A percentile compares a stretch with the other conserved stretches of the same genome.
Evolutionary conservation across 2,329 filamentous ascomycete genomes (phyloP).

Genomic region (Ceratocystis destructans): DNA sequence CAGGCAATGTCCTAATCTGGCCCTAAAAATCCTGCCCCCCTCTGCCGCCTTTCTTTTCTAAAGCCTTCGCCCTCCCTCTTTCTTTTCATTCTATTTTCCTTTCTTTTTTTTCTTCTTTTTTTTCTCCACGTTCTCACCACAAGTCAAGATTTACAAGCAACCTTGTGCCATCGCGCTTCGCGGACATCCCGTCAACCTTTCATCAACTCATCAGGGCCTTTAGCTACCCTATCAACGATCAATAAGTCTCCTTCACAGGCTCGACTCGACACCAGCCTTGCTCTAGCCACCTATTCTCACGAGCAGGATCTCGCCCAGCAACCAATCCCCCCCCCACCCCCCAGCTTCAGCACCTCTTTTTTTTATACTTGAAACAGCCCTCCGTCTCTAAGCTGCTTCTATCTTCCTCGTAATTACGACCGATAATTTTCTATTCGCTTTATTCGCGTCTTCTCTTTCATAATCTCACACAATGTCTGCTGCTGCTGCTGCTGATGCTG

Average conservation of each 20-base stretch:
- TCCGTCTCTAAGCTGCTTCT: neutral
- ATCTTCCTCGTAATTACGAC: constrained; percentile 2
- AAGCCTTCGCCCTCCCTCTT: constrained; percentile 21
- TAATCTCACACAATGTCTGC: constrained; percentile 67
- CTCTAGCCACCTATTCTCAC: constrained; percentile 17
- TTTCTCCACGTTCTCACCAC: constrained; percentile 30
- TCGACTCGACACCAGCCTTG: constrained; percentile 17
- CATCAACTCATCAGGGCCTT: constrained; percentile 61
- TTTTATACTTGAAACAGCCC: neutral
- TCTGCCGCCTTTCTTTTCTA: constrained; percentile 4
- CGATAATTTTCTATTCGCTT: constrained; percentile 34
- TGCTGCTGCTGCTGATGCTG: constrained; percentile 27
- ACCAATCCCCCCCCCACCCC: neutral
- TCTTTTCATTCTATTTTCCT: constrained; percentile 22
- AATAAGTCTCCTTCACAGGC: constrained; percentile 18
- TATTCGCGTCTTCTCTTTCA: constrained; percentile 52
- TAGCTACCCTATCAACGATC: constrained; percentile 58
- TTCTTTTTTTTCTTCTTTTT: constrained; percentile 18
- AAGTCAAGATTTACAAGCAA: constrained; percentile 24
- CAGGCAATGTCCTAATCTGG: constrained; percentile 4
- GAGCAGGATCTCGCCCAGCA: constrained; percentile 19
- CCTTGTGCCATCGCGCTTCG: constrained; percentile 23
- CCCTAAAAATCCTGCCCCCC: constrained; percentile 6
- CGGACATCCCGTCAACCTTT: constrained; percentile 29
- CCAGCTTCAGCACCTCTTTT: constrained; percentile 5